Base-by-base conservation (phyloP, 768 basidiomycete species). In the Chlorophyllum brunneum region DNA sequence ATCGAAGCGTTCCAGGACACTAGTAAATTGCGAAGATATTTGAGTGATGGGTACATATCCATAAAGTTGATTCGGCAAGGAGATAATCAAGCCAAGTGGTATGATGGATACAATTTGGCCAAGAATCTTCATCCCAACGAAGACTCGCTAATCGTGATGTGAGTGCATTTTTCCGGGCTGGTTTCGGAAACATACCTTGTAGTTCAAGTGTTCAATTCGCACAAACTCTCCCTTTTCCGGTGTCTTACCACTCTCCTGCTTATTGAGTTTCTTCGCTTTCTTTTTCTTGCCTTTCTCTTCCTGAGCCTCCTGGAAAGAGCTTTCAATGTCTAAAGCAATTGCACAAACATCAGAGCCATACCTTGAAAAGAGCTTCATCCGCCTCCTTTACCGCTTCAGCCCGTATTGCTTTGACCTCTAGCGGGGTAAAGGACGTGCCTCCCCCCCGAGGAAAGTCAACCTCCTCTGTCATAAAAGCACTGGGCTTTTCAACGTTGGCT, bases 401-500 rank as follows among this genome's bases (percentile, higher is more conserved):
- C 46, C 86, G 81, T 30, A 92, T 81, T 48, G 84, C 72, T 68
- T 95, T 94, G 48, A 93, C 85, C 67, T 99, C 95, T 5, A 92
- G 70, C 27, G 93, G 86, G 16, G 95, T 97, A 59, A 95, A 79
- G 27, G 74, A 79, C 1, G 92, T 89, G 47, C 95, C 95, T 23
- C 95, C 95, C 23, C 95, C 97, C 59, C 95, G 84, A 52, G 95
- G 95, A 69, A 98, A 99, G 67, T 95, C 92, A 44, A 92, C 79
- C 61, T 95, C 93, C 33, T 92, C 83, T 8, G 75, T 55, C 30
- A 73, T 67, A 65, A 51, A 59, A 34, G 54, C 36, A 36, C 40
- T 44, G 9, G 60, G 36, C 37, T 63, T 57, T 45, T 56, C 60
- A 38, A 45, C 56, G 58, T 66, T 46, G 39, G 54, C 60, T 63